Conservation (phyloP, 352 stramenopile species). For the Phytopythium aichiense region DNA sequence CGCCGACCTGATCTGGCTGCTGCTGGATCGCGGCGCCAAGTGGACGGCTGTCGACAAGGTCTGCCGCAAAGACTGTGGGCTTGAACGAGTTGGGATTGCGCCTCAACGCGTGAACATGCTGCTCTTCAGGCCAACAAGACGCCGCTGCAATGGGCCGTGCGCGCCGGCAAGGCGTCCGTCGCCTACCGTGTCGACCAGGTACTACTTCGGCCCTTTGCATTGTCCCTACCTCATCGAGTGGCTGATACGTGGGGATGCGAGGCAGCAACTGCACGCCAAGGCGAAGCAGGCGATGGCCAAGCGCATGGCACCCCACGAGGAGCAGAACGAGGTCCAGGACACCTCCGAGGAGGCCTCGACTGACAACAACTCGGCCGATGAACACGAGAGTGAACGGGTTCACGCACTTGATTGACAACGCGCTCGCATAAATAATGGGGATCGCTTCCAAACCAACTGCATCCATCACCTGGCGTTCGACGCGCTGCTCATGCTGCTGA, state of each 20-base stretch:
- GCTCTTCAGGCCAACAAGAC: conserved; percentile 44
- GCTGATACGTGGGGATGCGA: neutral
- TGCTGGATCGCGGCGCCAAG: conserved; percentile 55
- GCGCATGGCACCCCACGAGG: conserved; percentile 7
- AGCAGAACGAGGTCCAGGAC: neutral
- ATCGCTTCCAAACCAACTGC: neutral
- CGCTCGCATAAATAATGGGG: conserved; percentile 10
- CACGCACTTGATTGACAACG: neutral
- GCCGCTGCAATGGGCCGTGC: conserved; percentile 66
- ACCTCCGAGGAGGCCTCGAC: neutral
- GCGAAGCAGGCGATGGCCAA: conserved; percentile 22
- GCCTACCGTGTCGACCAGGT: conserved; percentile 75
- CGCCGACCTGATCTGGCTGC: conserved; percentile 54
- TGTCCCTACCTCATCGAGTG: neutral
- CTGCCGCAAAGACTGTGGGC: neutral
- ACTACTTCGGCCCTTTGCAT: neutral
- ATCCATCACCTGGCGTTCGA: conserved; percentile 9
- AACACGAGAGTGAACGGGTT: neutral
- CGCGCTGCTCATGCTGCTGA: conserved; percentile 51
- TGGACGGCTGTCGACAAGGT: conserved; percentile 65
- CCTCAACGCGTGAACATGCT: neutral
- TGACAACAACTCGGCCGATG: neutral
- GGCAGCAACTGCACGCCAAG: conserved; percentile 45
- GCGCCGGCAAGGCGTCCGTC: conserved; percentile 61
- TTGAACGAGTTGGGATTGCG: neutral